Evolutionary conservation across 306 rosid genomes (phyloP), one percentile per base, ranked within the genome.

Genomic region (Calophaca sinica): DNA sequence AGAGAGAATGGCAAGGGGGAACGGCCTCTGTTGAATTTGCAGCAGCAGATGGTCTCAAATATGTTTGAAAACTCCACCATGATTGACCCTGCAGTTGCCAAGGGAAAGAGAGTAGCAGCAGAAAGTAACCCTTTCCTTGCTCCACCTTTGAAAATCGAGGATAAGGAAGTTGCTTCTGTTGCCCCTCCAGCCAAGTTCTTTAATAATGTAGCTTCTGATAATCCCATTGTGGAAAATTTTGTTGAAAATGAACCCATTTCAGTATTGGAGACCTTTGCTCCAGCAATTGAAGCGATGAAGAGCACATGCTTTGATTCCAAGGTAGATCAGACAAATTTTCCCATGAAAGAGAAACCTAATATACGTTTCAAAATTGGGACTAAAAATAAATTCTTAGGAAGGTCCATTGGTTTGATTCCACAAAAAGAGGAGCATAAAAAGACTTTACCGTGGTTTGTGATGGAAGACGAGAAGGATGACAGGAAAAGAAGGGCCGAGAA

Each of bases 251-350:
- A 86, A 58, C 75, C 81, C 52, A 36, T 86, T 57, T 89, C 90
- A 33, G 89, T 89, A 64, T 67, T 86, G 82, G 93, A 89, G 80
- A 78, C 96, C 36, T 89, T 86, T 85, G 86, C 89, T 80, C 96
- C 98, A 9, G 93, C 91, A 51, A 90, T 90, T 85, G 97, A 89
- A 81, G 88, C 89, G 1, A 85, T 90, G 75, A 86, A 89, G 68
- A 84, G 69, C 62, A 49, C 79, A 6, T 52, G 50, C 10, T 12
- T 29, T 69, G 88, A 84, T 75, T 75, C 81, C 15, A 81, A 81
- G 50, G 94, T 84, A 60, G 87, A 75, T 33, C 88, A 31, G 54
- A 66, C 75, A 51, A 83, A 77, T 51, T 46, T 73, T 44, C 55
- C 66, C 72, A 62, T 74, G 55, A 87, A 82, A 67, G 86, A 86